Evolutionary conservation across 495 filamentous ascomycete genomes (phyloP).

Genomic region (Trichoderma virens): DNA sequence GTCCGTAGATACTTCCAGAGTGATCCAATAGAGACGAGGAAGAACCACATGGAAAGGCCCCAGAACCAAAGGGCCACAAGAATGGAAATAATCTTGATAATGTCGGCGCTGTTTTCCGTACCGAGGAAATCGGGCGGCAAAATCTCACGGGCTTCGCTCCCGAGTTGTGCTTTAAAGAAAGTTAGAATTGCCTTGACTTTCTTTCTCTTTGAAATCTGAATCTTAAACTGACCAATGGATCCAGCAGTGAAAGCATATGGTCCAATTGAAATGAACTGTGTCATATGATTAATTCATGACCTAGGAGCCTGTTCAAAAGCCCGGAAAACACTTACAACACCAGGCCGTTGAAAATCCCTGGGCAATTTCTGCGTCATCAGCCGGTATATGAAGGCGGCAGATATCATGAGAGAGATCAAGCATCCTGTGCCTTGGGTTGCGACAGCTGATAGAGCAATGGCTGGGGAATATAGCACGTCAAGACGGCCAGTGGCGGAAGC

Average conservation of each 20-base stretch:
- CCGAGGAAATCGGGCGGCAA: constrained; percentile 33
- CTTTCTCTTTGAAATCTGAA: background rate
- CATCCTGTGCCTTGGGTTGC: constrained; percentile 79
- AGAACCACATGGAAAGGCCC: constrained; percentile 82
- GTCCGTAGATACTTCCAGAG: constrained; percentile 62
- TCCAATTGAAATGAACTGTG: constrained; percentile 67
- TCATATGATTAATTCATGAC: constrained; percentile 1
- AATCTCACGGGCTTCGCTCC: constrained; percentile 28
- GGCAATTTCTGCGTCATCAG: constrained; percentile 90
- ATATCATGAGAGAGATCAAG: constrained; percentile 77
- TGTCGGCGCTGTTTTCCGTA: constrained; percentile 27
- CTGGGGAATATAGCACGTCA: constrained; percentile 41
- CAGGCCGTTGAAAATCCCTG: constrained; percentile 64
- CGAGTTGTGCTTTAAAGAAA: constrained; percentile 29
- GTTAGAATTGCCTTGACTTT: background rate
- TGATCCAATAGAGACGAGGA: constrained; percentile 68
- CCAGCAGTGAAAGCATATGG: constrained; percentile 73
- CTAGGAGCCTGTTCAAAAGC: background rate
- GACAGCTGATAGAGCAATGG: constrained; percentile 63
- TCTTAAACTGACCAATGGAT: constrained; percentile 36
- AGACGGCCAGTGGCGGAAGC: constrained; percentile 24
- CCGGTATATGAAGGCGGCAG: constrained; percentile 77
- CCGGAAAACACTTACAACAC: constrained; percentile 42
- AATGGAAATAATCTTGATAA: constrained; percentile 33
- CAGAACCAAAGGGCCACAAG: constrained; percentile 69